Conservation (phyloP, 306 rosid species). For the Acacia acuminata region DNA sequence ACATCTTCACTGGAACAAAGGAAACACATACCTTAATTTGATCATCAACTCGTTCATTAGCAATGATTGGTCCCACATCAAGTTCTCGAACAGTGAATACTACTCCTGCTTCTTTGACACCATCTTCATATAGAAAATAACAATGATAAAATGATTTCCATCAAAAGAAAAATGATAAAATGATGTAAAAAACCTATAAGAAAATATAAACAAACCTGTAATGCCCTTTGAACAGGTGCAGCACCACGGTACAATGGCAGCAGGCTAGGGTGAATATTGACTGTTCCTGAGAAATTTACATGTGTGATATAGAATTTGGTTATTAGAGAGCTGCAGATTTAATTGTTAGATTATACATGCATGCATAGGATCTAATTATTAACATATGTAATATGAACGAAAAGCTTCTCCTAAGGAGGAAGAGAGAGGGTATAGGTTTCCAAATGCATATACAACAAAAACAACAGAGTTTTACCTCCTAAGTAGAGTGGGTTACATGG, state of each 20-base stretch:
- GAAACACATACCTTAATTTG: conserved; percentile 63
- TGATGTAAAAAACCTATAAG: not conserved
- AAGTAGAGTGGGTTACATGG: too few relatives aligned
- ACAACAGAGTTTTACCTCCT: not conserved
- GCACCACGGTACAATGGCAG: conserved; percentile 92
- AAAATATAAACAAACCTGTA: conserved; percentile 61
- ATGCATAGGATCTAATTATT: not conserved
- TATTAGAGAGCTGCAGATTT: conserved; percentile 15
- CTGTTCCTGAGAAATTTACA: conserved; percentile 67
- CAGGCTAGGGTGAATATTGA: conserved; percentile 88
- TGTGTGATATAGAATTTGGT: not conserved
- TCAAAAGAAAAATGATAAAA: not conserved
- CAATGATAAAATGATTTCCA: not conserved
- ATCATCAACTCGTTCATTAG: conserved; percentile 65
- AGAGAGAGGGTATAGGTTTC: not conserved
- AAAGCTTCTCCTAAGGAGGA: not conserved
- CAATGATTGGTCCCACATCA: conserved; percentile 92
- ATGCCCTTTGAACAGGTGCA: conserved; percentile 94
- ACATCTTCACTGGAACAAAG: conserved; percentile 8
- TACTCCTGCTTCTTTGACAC: conserved; percentile 83
- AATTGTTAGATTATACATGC: not conserved
- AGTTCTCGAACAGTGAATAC: conserved; percentile 89
- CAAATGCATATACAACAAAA: not conserved
- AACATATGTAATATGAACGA: not conserved
- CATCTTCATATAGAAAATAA: conserved; percentile 55